phyloP scores from a whole-genome alignment of 805 yeast species.

The Pichia sporocuriosa region DNA sequence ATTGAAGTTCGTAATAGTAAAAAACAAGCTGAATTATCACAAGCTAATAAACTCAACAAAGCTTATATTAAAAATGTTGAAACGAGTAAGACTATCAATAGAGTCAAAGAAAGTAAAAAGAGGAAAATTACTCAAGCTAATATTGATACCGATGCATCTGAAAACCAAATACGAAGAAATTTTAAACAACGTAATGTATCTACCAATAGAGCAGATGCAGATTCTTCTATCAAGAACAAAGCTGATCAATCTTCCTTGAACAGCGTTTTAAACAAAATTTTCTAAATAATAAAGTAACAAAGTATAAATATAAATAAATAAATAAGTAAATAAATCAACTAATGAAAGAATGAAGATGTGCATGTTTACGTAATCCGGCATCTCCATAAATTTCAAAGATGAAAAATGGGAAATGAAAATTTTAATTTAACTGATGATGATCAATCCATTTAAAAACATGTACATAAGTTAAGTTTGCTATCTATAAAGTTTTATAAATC shows the following conservation, averaged over 20 bases:
- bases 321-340: no score
- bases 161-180: constrained; percentile 41
- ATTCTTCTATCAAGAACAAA: constrained; percentile 35
- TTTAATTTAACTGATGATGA: no score
- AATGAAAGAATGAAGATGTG: no score
- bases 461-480: no score
- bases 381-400: no score
- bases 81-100: constrained; percentile 70
- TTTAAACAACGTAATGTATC: constrained; percentile 68
- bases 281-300: no score
- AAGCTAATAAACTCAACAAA: constrained; percentile 81
- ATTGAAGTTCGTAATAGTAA: constrained; percentile 83
- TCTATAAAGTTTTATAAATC: no score
- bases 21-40: constrained; percentile 80
- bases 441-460: no score
- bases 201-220: constrained; percentile 61
- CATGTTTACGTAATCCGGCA: no score
- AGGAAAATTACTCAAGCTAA: constrained; percentile 24
- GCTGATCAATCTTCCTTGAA: constrained; percentile 28
- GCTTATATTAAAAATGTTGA: constrained; percentile 80
- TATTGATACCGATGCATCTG: constrained; percentile 15
- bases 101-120: constrained; percentile 48
- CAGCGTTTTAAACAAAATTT: constrained; percentile 47
- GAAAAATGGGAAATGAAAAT: no score
- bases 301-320: no score